Conservation (phyloP, 768 basidiomycete species). For the Paxillus rubicundulus region DNA sequence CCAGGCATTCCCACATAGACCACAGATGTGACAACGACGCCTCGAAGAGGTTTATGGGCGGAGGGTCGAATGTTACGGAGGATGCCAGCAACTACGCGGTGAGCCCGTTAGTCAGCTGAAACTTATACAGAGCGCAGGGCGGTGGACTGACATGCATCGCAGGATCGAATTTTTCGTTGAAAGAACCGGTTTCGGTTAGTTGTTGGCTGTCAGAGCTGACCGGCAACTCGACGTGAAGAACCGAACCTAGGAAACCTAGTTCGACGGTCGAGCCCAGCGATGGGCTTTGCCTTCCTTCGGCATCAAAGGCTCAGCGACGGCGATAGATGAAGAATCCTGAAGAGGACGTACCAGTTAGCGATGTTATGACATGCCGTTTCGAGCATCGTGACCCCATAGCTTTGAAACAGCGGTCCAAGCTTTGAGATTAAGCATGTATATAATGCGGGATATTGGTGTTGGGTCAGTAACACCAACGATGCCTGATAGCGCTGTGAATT, state of each 20-base stretch:
- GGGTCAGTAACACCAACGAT: conserved; percentile 74
- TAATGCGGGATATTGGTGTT: conserved; percentile 77
- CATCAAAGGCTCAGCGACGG: conserved; percentile 15
- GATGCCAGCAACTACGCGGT: conserved; percentile 62
- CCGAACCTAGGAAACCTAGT: conserved; percentile 80
- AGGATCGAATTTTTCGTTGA: conserved; percentile 53
- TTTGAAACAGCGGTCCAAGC: conserved; percentile 72
- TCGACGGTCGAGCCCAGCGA: conserved; percentile 63
- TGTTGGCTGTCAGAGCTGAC: conserved; percentile 70
- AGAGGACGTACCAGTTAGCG: conserved; percentile 65
- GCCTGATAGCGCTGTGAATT: conserved; percentile 12
- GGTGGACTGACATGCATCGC: conserved; percentile 42
- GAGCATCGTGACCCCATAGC: conserved; percentile 75
- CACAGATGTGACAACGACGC: conserved; percentile 64
- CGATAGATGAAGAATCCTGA: background rate
- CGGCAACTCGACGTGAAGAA: conserved; percentile 73
- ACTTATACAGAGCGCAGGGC: too few species aligned
- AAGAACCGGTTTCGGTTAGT: conserved; percentile 51
- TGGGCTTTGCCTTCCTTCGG: conserved; percentile 76
- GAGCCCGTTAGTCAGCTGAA: background rate
- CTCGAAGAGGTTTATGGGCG: conserved; percentile 60
- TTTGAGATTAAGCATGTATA: conserved; percentile 66
- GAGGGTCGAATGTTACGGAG: conserved; percentile 54
- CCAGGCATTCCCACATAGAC: conserved; percentile 92
- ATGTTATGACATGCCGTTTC: conserved; percentile 87